phyloP scores from a whole-genome alignment of 1,284 basidiomycete genomes.

The Tilletia setariae region DNA sequence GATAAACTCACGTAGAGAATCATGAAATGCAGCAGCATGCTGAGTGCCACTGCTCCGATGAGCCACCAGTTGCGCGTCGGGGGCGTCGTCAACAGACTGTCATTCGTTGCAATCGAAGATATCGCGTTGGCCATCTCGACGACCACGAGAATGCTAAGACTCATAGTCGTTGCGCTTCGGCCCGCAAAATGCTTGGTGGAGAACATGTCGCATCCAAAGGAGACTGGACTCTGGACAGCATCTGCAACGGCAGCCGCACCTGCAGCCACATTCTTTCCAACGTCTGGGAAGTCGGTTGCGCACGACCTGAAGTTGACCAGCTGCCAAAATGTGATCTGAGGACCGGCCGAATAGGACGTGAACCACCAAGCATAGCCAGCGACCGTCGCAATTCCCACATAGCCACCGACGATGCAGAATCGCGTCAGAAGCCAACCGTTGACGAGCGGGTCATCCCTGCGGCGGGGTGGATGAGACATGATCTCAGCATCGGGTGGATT shows the following conservation, averaged over 20 bases:
- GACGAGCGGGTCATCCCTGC: slow-evolving; percentile 13
- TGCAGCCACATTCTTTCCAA: slow-evolving; percentile 50
- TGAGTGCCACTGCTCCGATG: slow-evolving; percentile 11
- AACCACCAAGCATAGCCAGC: slow-evolving; percentile 19
- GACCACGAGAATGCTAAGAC: slow-evolving; percentile 84
- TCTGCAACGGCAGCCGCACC: slow-evolving; percentile 40
- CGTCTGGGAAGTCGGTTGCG: slow-evolving; percentile 68
- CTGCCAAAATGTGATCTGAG: slow-evolving; percentile 17
- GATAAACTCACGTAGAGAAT: slow-evolving; percentile 18
- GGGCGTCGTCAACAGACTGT: slow-evolving; percentile 80
- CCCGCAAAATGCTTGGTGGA: slow-evolving; percentile 71
- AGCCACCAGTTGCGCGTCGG: slow-evolving; percentile 83
- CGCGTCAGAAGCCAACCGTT: slow-evolving; percentile 13
- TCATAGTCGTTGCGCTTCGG: slow-evolving; percentile 82
- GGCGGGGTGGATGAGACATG: slow-evolving; percentile 13
- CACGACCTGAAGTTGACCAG: slow-evolving; percentile 67
- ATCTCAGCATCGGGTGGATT: slow-evolving; percentile 17
- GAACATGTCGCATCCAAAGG: slow-evolving; percentile 87
- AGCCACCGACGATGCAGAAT: slow-evolving; percentile 15
- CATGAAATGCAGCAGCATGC: slow-evolving; percentile 18
- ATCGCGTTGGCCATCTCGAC: slow-evolving; percentile 99
- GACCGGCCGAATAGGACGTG: slow-evolving; percentile 9
- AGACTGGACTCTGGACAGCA: not conserved
- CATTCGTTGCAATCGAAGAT: slow-evolving; percentile 96
- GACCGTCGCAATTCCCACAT: slow-evolving; percentile 19